phyloP scores from a whole-genome alignment of 495 filamentous ascomycete genomes.

The Podospora pseudocomata region DNA sequence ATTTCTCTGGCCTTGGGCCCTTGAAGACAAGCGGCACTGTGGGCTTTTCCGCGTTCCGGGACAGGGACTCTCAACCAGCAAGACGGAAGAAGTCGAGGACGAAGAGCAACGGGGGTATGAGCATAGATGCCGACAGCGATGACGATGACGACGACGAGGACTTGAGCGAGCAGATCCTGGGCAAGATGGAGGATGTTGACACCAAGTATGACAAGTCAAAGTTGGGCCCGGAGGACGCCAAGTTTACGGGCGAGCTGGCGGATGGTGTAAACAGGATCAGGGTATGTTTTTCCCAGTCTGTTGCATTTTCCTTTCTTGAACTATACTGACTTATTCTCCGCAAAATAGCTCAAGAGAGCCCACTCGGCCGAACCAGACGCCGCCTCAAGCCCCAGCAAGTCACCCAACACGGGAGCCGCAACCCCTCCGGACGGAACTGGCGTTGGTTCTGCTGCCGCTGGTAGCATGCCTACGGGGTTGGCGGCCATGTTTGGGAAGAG shows the following conservation, averaged over 20 bases:
- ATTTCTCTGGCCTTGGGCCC: constrained; percentile 81
- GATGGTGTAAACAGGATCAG: constrained; percentile 91
- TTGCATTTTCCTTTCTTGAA: neutral
- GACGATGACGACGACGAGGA: constrained; percentile 77
- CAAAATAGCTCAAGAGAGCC: constrained; percentile 80
- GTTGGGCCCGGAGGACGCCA: constrained; percentile 68
- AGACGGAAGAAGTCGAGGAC: constrained; percentile 55
- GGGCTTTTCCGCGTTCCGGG: constrained; percentile 87
- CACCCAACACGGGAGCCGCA: constrained; percentile 36
- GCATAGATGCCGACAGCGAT: constrained; percentile 55
- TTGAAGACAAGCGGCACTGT: constrained; percentile 77
- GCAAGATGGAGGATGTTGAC: constrained; percentile 69
- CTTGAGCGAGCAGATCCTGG: constrained; percentile 58
- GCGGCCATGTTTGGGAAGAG: constrained; percentile 36
- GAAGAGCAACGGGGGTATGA: constrained; percentile 48
- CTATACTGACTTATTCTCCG: constrained; percentile 21
- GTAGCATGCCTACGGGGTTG: constrained; percentile 16
- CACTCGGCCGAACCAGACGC: constrained; percentile 78
- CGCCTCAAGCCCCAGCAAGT: constrained; percentile 41
- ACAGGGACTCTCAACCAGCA: constrained; percentile 50
- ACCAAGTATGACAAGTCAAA: constrained; percentile 63
- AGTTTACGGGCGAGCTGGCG: constrained; percentile 77
- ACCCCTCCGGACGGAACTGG: constrained; percentile 39
- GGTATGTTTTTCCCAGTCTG: constrained; percentile 50
- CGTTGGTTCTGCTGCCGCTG: constrained; percentile 17